phyloP scores from a whole-genome alignment of 352 stramenopile genomes.

The Phytopythium oedochilum region DNA sequence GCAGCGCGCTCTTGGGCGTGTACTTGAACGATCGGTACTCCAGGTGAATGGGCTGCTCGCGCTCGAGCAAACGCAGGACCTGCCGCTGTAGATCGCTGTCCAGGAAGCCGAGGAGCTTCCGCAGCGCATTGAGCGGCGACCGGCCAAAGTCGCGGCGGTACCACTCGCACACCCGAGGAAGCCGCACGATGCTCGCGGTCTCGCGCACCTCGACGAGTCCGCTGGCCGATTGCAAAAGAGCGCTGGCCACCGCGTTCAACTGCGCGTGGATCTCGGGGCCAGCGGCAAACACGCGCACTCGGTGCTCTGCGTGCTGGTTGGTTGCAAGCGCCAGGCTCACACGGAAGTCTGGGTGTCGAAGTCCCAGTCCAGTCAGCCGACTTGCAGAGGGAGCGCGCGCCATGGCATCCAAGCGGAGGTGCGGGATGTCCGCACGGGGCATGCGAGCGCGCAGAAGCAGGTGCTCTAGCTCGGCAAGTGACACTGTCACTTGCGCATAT shows the following conservation, averaged over 20 bases:
- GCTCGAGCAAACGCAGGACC: constrained; percentile 30
- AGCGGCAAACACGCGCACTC: constrained; percentile 6
- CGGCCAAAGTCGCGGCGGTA: constrained; percentile 65
- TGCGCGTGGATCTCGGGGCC: constrained; percentile 55
- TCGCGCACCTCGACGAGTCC: constrained; percentile 28
- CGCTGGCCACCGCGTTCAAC: constrained; percentile 50
- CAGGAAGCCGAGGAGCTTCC: constrained; percentile 76
- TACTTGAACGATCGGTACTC: constrained; percentile 63
- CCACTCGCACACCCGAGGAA: constrained; percentile 76
- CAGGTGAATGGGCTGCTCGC: constrained; percentile 36
- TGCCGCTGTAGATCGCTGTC: constrained; percentile 32
- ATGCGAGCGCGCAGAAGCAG: constrained; percentile 58
- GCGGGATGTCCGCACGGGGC: constrained; percentile 37
- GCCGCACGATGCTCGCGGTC: constrained; percentile 18
- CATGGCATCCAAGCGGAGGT: constrained; percentile 28
- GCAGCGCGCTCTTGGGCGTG: constrained; percentile 24
- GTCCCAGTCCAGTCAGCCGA: constrained; percentile 21
- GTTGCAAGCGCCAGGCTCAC: constrained; percentile 65
- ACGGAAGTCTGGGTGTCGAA: constrained; percentile 75
- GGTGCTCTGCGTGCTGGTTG: constrained; percentile 41
- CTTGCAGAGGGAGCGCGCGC: background rate
- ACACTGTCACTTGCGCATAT: constrained; percentile 37
- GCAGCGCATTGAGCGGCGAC: constrained; percentile 21
- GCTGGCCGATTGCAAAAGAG: constrained; percentile 22
- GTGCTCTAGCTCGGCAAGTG: constrained; percentile 77